Percentiles rank a stretch among this genome's conserved stretches.
phyloP scores from a whole-genome alignment of 2,329 filamentous ascomycete species.

The Fusarium zealandicum region DNA sequence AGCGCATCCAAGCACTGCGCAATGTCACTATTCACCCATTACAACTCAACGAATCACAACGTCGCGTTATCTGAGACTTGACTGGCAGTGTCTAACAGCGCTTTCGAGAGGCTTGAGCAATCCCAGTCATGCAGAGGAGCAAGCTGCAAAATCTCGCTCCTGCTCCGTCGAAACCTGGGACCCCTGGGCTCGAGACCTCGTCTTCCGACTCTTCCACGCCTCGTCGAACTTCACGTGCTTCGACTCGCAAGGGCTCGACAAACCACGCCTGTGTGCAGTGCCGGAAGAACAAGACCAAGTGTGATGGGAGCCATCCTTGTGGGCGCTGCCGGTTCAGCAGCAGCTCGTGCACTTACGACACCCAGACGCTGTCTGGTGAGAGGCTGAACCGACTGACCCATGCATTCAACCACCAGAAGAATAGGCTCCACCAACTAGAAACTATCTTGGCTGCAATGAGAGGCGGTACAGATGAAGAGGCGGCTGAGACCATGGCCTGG shows the following conservation, averaged over 20 bases:
- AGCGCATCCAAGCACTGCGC: background rate
- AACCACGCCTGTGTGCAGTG: slow-evolving; percentile 14
- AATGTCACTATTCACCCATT: background rate
- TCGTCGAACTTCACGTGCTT: background rate
- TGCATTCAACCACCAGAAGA: slow-evolving; percentile 18
- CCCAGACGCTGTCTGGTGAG: slow-evolving; percentile 9
- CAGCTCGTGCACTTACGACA: slow-evolving; percentile 16
- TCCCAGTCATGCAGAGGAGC: slow-evolving; percentile 4
- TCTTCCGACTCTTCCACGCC: background rate
- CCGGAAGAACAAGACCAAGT: slow-evolving; percentile 21
- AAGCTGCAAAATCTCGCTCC: slow-evolving; percentile 15
- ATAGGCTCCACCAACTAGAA: slow-evolving; percentile 16
- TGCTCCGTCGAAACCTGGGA: slow-evolving; percentile 2
- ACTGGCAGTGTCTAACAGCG: too few species aligned
- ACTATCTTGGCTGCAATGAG: slow-evolving; percentile 17
- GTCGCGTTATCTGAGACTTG: too few species aligned
- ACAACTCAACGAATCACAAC: background rate
- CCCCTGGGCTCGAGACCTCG: background rate
- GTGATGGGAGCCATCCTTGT: slow-evolving; percentile 18
- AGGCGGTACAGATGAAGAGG: slow-evolving; percentile 5
- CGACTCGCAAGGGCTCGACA: slow-evolving; percentile 9
- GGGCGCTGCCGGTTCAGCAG: slow-evolving; percentile 2
- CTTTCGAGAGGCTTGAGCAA: too few species aligned
- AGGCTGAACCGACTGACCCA: slow-evolving; percentile 13
- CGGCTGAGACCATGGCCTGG: slow-evolving; percentile 22